These are phyloP conservation scores for Selaginella tamariscina DNA, from an alignment of 75 land plant genomes.

Conservation along the genomic window DNA sequence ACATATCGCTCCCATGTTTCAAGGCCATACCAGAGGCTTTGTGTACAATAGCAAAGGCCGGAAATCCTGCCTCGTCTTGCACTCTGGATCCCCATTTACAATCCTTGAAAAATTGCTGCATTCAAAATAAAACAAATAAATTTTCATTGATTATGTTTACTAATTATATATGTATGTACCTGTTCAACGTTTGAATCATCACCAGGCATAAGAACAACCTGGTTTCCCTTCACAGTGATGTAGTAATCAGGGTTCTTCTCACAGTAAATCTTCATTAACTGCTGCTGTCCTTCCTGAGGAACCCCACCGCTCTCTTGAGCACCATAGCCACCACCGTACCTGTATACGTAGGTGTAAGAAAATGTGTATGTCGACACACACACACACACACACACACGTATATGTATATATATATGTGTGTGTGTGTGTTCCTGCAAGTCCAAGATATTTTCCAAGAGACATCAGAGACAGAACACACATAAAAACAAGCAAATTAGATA, in stretches of 20 bases:
- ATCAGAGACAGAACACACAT: too few species aligned
- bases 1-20: background rate
- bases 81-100: background rate
- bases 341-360: too few species aligned
- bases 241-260: conserved; percentile 18
- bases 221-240: conserved; percentile 7
- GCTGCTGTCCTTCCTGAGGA: background rate
- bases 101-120: conserved; percentile 1
- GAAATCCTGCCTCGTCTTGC: background rate
- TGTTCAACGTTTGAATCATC: background rate
- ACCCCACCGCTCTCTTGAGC: background rate
- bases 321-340: background rate
- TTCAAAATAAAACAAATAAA: background rate
- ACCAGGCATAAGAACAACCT: conserved; percentile 2
- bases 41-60: background rate
- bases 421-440: too few species aligned
- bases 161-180: too few species aligned
- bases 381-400: too few species aligned
- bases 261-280: conserved; percentile 17
- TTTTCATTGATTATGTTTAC: background rate
- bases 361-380: too few species aligned
- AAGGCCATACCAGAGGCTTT: conserved; percentile 6
- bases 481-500: too few species aligned
- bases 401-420: too few species aligned
- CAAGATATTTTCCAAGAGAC: too few species aligned